Conservation (phyloP, 495 filamentous ascomycete species). For the Delitschia confertaspora region DNA sequence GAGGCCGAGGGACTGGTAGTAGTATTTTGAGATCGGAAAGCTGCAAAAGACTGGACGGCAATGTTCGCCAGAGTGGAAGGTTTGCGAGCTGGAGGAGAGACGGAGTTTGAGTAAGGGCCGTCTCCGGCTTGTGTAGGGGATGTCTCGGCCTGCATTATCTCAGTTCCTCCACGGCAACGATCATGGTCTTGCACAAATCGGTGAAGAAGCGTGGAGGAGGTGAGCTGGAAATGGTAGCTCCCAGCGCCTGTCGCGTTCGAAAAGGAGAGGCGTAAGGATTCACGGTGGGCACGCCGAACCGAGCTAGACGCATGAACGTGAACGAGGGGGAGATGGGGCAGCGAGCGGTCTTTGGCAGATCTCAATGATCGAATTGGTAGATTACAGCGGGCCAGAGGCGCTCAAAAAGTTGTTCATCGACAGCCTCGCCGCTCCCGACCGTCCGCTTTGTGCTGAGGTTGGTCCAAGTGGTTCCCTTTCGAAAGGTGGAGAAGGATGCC, state of each 20-base stretch:
- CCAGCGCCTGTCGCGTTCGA: conserved; percentile 11
- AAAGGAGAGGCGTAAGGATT: conserved; percentile 19
- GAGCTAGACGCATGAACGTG: conserved; percentile 16
- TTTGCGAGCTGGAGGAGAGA: conserved; percentile 17
- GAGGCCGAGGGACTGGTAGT: conserved; percentile 29
- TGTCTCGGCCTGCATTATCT: conserved; percentile 20
- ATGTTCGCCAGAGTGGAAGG: conserved; percentile 29
- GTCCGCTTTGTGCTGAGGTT: too few relatives aligned
- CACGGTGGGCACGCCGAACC: too few relatives aligned
- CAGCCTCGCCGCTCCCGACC: too few relatives aligned
- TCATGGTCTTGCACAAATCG: conserved; percentile 28
- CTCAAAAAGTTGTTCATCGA: too few relatives aligned
- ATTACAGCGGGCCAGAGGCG: too few relatives aligned
- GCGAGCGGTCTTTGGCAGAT: conserved; percentile 1
- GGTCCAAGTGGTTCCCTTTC: too few relatives aligned
- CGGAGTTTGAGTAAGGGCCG: conserved; percentile 1
- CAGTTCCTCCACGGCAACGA: conserved; percentile 1
- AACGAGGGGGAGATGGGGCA: too few relatives aligned
- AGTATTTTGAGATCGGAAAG: conserved; percentile 31
- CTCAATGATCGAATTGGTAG: conserved; percentile 1
- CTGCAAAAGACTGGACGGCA: conserved; percentile 30
- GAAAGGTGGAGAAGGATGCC: too few relatives aligned
- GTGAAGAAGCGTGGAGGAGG: conserved; percentile 10
- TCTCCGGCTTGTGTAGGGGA: conserved; percentile 13
- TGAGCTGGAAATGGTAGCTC: conserved; percentile 2